phyloP scores from a whole-genome alignment of 2,329 filamentous ascomycete species.

The Talaromyces atroroseus region DNA sequence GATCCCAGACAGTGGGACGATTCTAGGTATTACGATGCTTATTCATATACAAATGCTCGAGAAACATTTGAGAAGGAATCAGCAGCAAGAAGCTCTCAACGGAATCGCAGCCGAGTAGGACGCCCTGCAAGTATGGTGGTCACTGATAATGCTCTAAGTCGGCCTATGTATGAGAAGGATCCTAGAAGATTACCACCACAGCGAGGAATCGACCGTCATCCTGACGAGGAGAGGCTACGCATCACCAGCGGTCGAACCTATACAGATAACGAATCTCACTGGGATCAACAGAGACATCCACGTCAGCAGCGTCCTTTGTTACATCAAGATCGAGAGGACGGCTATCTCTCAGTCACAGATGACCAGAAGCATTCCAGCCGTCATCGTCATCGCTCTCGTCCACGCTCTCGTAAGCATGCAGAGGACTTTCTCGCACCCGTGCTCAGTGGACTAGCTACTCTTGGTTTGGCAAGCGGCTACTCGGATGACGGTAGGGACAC shows the following conservation, averaged over 20 bases:
- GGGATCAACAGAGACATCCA: constrained; percentile 35
- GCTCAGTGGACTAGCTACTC: constrained; percentile 30
- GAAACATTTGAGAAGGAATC: constrained; percentile 45
- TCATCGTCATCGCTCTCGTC: constrained; percentile 13
- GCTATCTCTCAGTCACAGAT: constrained; percentile 37
- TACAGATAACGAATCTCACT: constrained; percentile 25
- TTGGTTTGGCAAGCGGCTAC: constrained; percentile 32
- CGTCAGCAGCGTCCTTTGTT: constrained; percentile 42
- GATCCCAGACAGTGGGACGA: constrained; percentile 30
- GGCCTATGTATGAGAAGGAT: constrained; percentile 21
- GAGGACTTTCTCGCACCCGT: constrained; percentile 16
- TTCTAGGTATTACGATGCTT: constrained; percentile 39
- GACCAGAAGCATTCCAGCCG: constrained; percentile 39
- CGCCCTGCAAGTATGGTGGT: constrained; percentile 38
- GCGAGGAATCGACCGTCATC: constrained; percentile 33
- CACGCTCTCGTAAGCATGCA: constrained; percentile 15
- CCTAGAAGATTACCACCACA: constrained; percentile 33
- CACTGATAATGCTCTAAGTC: constrained; percentile 29
- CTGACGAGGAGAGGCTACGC: constrained; percentile 24
- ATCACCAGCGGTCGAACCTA: constrained; percentile 18
- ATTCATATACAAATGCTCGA: constrained; percentile 44
- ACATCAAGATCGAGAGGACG: constrained; percentile 45
- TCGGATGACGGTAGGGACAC: constrained; percentile 26
- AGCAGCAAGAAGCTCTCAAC: constrained; percentile 29
- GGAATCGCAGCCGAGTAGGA: constrained; percentile 21